Evolutionary conservation across 116 monocot genomes (phyloP).

Genomic region (Posidonia oceanica): DNA sequence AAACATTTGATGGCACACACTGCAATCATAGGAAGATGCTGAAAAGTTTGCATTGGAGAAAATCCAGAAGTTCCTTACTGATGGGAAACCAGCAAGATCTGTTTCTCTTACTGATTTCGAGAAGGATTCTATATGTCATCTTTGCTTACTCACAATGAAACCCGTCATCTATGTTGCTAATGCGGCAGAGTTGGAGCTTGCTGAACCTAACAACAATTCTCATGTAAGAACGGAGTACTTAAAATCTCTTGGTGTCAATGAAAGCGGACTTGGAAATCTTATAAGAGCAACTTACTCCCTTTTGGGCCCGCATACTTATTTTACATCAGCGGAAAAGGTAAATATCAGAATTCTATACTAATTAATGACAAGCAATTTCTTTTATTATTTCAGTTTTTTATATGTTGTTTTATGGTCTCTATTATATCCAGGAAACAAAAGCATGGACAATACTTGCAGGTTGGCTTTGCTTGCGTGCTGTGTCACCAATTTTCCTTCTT

Average conservation of each 20-base stretch:
- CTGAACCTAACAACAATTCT: no score
- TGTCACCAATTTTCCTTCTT: background rate
- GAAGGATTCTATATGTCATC: no score
- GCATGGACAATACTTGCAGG: constrained; percentile 95
- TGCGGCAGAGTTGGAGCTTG: no score
- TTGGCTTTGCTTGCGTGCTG: constrained; percentile 9
- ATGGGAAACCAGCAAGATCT: no score
- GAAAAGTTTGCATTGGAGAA: no score
- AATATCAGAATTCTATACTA: constrained; percentile 3
- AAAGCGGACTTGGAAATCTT: constrained; percentile 94
- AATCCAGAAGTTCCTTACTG: no score
- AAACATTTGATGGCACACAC: no score
- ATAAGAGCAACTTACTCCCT: constrained; percentile 88
- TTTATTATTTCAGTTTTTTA: background rate
- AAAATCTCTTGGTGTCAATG: constrained; percentile 76
- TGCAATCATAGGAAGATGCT: no score
- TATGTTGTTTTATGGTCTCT: background rate
- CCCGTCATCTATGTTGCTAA: no score
- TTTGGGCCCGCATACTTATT: constrained; percentile 84
- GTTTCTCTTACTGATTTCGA: no score
- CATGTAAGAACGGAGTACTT: constrained; percentile 79
- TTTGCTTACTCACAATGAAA: no score
- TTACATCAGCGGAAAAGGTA: constrained; percentile 98
- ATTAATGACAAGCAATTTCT: background rate
- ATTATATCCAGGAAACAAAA: constrained; percentile 77